Base-by-base conservation (phyloP, 768 basidiomycete genomes). In the Dioszegia hungarica region DNA sequence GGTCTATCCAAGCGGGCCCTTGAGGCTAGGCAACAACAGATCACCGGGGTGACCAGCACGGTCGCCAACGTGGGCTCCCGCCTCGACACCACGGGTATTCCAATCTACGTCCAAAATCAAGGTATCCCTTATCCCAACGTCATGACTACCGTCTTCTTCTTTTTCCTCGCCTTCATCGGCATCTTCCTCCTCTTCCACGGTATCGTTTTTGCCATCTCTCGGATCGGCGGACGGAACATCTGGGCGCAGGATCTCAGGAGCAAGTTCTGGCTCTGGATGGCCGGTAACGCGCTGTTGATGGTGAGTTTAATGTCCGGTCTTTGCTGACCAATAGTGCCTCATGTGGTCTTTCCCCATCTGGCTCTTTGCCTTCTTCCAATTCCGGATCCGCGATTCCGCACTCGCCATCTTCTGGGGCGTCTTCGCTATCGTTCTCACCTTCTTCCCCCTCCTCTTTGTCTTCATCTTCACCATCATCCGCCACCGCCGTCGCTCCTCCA, bases 381-480 rank as follows among this genome's bases (percentile, higher is more conserved):
- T 92, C 89, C 89, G 88, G 0, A 79, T 92, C 34, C 72, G 75
- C 20, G 91, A 97, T 75, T 92, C 91, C 0, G 90, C 89, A 86
- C 80, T 94, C 2, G 82, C 90, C 0, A 81, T 85, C 63, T 78
- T 94, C 33, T 80, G 97, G 37, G 88, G 91, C 2, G 86, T 87
- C 57, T 67, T 93, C 56, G 74, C 81, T 11, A 78, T 92, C 71
- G 66, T 88, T 43, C 77, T 74, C 43, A 75, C 88, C 29, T 41
- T 81, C 29, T 76, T 78, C 10, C 67, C 80, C 57, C 77, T 90
- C 38, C 64, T 79, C 22, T 80, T 82, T 61, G 79, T 83, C 1
- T 69, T 79, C 53, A 74, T 83, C 70, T 69, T 79, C 56, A 79
- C 83, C 36, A 60, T 85, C 59, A 81, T 82, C 49, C 70, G 80